phyloP scores from a whole-genome alignment of 2,329 filamentous ascomycete genomes.

The Fusarium sp. region DNA sequence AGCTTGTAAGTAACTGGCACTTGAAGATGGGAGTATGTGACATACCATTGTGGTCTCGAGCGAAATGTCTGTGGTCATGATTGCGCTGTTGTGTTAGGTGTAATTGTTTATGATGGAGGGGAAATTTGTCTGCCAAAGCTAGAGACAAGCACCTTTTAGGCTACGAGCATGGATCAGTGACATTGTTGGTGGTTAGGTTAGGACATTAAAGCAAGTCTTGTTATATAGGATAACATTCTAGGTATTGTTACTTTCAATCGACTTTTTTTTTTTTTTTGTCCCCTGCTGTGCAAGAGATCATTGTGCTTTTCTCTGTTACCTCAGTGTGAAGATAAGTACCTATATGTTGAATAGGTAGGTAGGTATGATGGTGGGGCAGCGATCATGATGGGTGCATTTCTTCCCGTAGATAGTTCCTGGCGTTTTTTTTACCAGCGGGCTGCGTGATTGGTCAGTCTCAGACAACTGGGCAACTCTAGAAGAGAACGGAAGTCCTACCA shows the following conservation, averaged over 20 bases:
- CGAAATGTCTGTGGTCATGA: constrained; percentile 81
- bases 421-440: too few species aligned
- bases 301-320: not conserved
- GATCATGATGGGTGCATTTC: too few species aligned
- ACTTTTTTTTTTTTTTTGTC: too few species aligned
- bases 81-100: constrained; percentile 28
- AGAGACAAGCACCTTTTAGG: not conserved
- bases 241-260: not conserved
- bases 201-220: not conserved
- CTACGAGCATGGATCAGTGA: not conserved
- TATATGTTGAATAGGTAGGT: not conserved
- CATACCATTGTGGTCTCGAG: constrained; percentile 88
- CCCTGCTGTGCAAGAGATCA: not conserved
- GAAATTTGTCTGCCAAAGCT: not conserved
- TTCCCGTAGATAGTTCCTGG: too few species aligned
- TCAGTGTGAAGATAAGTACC: too few species aligned
- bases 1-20: not conserved
- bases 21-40: not conserved
- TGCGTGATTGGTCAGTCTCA: too few species aligned
- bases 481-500: too few species aligned
- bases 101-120: constrained; percentile 24
- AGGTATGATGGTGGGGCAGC: not conserved
- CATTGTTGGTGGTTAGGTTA: not conserved
- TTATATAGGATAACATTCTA: not conserved
- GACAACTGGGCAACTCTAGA: too few species aligned